Conservation (phyloP, 1,284 basidiomycete genomes). For the Pseudozyma sp. region DNA sequence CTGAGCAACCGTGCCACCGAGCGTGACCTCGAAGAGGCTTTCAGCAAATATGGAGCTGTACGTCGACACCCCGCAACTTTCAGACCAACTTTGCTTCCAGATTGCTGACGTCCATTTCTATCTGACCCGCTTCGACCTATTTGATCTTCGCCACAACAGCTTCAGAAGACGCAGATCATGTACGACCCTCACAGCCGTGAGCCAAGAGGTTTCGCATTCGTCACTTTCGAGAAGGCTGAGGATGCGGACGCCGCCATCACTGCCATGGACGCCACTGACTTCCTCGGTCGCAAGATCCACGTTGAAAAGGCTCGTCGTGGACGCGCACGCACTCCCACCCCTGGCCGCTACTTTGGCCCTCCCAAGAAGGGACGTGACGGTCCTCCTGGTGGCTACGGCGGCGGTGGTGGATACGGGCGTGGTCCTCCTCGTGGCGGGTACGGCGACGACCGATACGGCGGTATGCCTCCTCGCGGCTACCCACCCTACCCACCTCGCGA, state of each 20-base stretch:
- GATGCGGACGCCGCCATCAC: constrained; percentile 91
- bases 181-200: constrained; percentile 95
- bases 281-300: constrained; percentile 85
- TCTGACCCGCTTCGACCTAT: not conserved
- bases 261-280: constrained; percentile 82
- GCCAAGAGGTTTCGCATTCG: constrained; percentile 96
- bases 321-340: constrained; percentile 92
- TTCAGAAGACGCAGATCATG: constrained; percentile 87
- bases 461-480: constrained; percentile 77
- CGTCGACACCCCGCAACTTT: constrained; percentile 64
- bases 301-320: constrained; percentile 95
- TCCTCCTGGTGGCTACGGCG: constrained; percentile 49
- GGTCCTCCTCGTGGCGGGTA: constrained; percentile 44
- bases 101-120: constrained; percentile 1
- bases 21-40: constrained; percentile 85
- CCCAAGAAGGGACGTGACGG: constrained; percentile 77
- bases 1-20: constrained; percentile 83
- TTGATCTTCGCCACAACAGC: constrained; percentile 60
- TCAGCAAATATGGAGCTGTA: constrained; percentile 89
- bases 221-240: constrained; percentile 87
- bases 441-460: constrained; percentile 74
- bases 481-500: constrained; percentile 64
- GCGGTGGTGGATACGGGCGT: constrained; percentile 35
- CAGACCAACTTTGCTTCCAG: not conserved
- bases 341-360: constrained; percentile 91